Conservation (phyloP, 2,329 filamentous ascomycete species). For the Penicillium sp. region DNA sequence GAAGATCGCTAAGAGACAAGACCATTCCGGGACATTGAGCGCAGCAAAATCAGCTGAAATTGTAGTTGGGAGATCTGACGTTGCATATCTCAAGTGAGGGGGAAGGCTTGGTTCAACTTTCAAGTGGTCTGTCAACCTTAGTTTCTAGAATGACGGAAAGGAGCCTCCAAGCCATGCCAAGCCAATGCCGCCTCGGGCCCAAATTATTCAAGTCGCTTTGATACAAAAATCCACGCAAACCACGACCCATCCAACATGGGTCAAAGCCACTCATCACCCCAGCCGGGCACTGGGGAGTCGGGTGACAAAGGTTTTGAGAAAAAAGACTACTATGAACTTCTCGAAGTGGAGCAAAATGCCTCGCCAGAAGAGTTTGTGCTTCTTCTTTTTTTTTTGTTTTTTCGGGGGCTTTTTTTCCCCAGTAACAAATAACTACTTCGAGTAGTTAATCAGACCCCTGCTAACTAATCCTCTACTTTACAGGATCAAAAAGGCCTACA, state of each 20-base stretch:
- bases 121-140: neutral
- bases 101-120: neutral
- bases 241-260: conserved; percentile 39
- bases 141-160: neutral
- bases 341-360: conserved; percentile 73
- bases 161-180: neutral
- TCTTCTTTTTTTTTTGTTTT: no score
- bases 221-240: neutral
- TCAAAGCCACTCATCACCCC: conserved; percentile 49
- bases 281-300: conserved; percentile 26
- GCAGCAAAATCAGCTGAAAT: neutral
- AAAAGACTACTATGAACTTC: conserved; percentile 72
- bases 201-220: neutral
- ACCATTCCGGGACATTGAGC: conserved; percentile 35
- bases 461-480: neutral
- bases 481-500: conserved; percentile 92
- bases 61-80: neutral
- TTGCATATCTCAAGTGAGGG: conserved; percentile 2
- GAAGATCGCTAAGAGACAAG: conserved; percentile 55
- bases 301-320: conserved; percentile 29
- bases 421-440: no score
- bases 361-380: conserved; percentile 75
- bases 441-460: conserved; percentile 11
- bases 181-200: neutral
- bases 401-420: no score